phyloP scores from a whole-genome alignment of 257 asterid species.

The Jasminum sambac region DNA sequence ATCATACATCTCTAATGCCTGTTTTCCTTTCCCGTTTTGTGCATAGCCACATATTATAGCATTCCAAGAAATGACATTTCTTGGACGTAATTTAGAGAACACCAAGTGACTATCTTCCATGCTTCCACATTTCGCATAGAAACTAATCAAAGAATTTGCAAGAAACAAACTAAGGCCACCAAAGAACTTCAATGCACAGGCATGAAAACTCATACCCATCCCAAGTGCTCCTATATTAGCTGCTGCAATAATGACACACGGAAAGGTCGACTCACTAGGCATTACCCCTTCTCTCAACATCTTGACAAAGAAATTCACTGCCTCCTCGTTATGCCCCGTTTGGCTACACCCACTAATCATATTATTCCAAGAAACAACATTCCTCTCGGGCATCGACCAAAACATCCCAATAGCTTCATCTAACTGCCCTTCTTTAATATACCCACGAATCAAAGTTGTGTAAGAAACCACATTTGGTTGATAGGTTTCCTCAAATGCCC shows the following conservation, averaged over 20 bases:
- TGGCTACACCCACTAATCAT: constrained; percentile 81
- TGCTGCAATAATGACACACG: constrained; percentile 64
- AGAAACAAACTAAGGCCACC: constrained; percentile 51
- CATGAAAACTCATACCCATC: constrained; percentile 81
- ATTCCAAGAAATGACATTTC: constrained; percentile 76
- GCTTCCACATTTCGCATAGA: constrained; percentile 85
- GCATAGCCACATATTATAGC: constrained; percentile 81
- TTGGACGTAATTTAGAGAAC: constrained; percentile 40
- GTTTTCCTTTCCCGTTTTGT: constrained; percentile 69
- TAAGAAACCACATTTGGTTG: constrained; percentile 75
- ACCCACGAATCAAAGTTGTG: constrained; percentile 64
- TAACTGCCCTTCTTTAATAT: constrained; percentile 49
- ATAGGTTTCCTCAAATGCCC: constrained; percentile 52
- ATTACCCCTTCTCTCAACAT: constrained; percentile 65
- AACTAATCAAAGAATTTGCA: constrained; percentile 67
- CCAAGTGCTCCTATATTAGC: constrained; percentile 76
- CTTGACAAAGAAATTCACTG: constrained; percentile 56
- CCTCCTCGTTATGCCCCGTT: constrained; percentile 68
- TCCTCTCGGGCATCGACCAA: constrained; percentile 55
- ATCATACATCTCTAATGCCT: constrained; percentile 44
- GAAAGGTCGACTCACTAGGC: constrained; percentile 56
- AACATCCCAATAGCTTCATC: constrained; percentile 55
- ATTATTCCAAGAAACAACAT: constrained; percentile 79
- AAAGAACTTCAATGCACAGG: constrained; percentile 73
- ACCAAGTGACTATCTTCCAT: constrained; percentile 59